Base-by-base conservation (phyloP, 2,329 filamentous ascomycete genomes). In the Ophiostoma himal-ulmi region DNA sequence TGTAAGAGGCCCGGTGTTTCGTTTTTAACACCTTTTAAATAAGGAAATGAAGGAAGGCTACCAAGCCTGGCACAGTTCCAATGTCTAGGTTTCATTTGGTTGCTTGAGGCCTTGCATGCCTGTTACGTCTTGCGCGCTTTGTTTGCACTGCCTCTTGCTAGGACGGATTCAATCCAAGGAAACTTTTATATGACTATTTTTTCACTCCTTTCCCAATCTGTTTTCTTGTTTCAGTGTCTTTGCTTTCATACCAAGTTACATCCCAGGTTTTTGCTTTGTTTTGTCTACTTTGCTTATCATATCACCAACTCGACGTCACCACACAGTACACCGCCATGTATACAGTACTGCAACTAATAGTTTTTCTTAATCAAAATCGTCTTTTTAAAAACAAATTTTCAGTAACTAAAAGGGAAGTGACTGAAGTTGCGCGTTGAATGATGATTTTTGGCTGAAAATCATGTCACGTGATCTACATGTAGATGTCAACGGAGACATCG, bases 1-100 rank as follows among this genome's bases (percentile, higher is more conserved):
- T 88, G 78, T 87, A 85, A 84, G 60, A 60, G 60, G 22, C 26
- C 34, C 34, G 39, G 11, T 14, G 70, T 72, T 70, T 70, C 44
- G 68, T 72, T 66, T 65, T 41, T 36, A 65, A 65, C 62, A 65
- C 70, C 74, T 30, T 73, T 69, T 72, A 68, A 54, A 70, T 60
- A 26, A 36, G 36, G 37, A 52, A 30, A 68, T 69, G 67, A 54
- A 52, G 26, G 44, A 60, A 36, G 37, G 37, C 13, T 17, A 41
- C 30, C 7, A n/a, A 34, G 72, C 17, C 69, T 69, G 64, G 66
- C 68, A 69, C 22, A 0, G 41, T 26, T 26, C 26, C 39, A 54
- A 54, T 22, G 65, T 44, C 44, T 70, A 44, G 37, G 44, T 34
- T 70, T 26, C 48, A 44, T 65, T 20, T 37, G 54, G 57, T 36